phyloP scores from a whole-genome alignment of 2,329 filamentous ascomycete species.

The Calonectria naviculata region DNA sequence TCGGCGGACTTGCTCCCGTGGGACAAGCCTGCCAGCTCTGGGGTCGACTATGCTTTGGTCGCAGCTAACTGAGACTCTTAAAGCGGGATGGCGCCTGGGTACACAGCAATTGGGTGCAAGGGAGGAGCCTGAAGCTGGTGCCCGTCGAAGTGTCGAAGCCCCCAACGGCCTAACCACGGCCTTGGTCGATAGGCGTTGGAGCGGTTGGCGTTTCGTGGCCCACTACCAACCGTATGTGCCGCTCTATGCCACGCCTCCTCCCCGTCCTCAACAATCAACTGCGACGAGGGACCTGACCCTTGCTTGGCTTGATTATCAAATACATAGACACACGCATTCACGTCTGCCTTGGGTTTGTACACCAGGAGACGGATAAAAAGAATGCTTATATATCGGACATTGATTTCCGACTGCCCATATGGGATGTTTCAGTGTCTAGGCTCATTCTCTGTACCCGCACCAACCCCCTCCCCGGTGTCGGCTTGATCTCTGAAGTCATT shows the following conservation, averaged over 20 bases:
- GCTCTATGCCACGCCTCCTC: slow-evolving; percentile 5
- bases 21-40: slow-evolving; percentile 12
- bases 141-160: background rate
- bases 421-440: slow-evolving; percentile 20
- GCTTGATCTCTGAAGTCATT: slow-evolving; percentile 37
- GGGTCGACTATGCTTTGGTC: background rate
- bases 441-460: slow-evolving; percentile 30
- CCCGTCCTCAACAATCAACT: slow-evolving; percentile 21
- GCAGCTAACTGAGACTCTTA: slow-evolving; percentile 5
- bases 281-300: slow-evolving; percentile 24
- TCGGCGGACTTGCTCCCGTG: slow-evolving; percentile 33
- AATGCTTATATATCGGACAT: slow-evolving; percentile 33
- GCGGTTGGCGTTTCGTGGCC: slow-evolving; percentile 6
- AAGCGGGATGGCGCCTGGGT: slow-evolving; percentile 1
- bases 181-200: slow-evolving; percentile 8
- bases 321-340: slow-evolving; percentile 20
- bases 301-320: slow-evolving; percentile 29
- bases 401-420: slow-evolving; percentile 32
- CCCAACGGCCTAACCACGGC: slow-evolving; percentile 16
- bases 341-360: slow-evolving; percentile 2
- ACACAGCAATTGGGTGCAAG: background rate
- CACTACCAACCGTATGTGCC: slow-evolving; percentile 10
- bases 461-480: slow-evolving; percentile 41
- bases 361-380: slow-evolving; percentile 9
- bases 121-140: slow-evolving; percentile 11